Base-by-base conservation (phyloP, 1,139 yeast genomes). In the Geotrichum cucujoidarum region DNA sequence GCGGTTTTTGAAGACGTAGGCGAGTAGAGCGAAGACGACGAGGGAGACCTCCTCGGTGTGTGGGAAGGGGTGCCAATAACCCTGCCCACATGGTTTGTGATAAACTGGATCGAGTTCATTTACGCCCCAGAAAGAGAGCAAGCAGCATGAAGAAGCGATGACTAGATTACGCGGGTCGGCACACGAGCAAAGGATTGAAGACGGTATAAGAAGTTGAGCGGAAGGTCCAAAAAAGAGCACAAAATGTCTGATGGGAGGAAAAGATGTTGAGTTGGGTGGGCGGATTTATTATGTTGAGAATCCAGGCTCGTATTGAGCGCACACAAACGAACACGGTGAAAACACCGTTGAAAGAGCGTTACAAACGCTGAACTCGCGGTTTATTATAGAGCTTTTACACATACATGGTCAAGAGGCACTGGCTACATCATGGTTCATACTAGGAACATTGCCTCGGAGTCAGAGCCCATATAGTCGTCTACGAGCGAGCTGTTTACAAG, bases 61-160 rank as follows among this genome's bases (percentile, higher is more conserved):
- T 41, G 40, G 2, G 50, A 50, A 16, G 53, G 53, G 35, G 53
- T 59, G 40, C 64, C 62, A 35, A 62, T 60, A 38, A 60, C 62
- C 48, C 55, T 49, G 49, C 60, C 65, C 48, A 62, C 66, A 49
- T 58, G 63, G 29, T 57, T 57, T 42, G 66, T 60, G 40, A 62
- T 53, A 53, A 53, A 62, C 51, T 62, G 62, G n/a, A 62, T 59
- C 37, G 66, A 62, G 58, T 62, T 62, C 66, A 62, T 62, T 31
- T 40, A 17, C 32, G 30, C 17, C 14, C 6, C n/a, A 20, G 30
- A 30, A 16, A 25, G 25, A 24, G 16, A 4, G 14, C 16, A 29
- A 5, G 8, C 20, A 36, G 30, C 18, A 22, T 10, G n/a, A 36
- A 21, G 29, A 5, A 30, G 17, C 14, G 18, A 13, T 11, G 22